A percentile compares a stretch with the other conserved stretches of the same genome.
Evolutionary conservation across 768 basidiomycete species (phyloP).

Genomic region (Mycena epipterygia): DNA sequence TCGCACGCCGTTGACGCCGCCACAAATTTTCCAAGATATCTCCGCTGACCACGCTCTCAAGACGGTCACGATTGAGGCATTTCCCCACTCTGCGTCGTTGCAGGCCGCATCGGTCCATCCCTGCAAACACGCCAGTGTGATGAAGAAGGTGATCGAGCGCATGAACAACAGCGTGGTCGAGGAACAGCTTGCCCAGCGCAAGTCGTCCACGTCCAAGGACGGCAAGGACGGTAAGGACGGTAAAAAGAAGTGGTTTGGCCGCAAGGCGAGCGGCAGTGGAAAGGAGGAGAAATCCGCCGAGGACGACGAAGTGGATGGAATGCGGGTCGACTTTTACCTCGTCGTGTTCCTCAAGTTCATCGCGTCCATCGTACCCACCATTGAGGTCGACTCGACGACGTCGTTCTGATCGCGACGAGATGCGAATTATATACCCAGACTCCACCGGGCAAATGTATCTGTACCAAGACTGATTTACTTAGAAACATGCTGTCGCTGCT

Average conservation of each 20-base stretch:
- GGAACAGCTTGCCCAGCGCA: slow-evolving; percentile 81
- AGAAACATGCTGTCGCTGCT: slow-evolving; percentile 25
- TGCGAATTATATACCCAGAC: slow-evolving; percentile 34
- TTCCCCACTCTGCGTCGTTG: slow-evolving; percentile 91
- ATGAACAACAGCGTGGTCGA: slow-evolving; percentile 94
- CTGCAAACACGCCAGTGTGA: slow-evolving; percentile 98
- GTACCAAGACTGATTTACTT: slow-evolving; percentile 30
- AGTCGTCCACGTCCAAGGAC: slow-evolving; percentile 51
- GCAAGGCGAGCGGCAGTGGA: slow-evolving; percentile 73
- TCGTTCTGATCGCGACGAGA: slow-evolving; percentile 62
- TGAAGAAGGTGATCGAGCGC: slow-evolving; percentile 99
- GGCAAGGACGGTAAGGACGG: slow-evolving; percentile 46
- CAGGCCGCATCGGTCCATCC: slow-evolving; percentile 96
- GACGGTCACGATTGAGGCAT: slow-evolving; percentile 98
- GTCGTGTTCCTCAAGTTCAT: slow-evolving; percentile 99
- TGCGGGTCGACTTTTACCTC: slow-evolving; percentile 98
- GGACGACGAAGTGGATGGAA: slow-evolving; percentile 86
- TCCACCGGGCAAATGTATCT: slow-evolving; percentile 35
- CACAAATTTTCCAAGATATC: slow-evolving; percentile 97
- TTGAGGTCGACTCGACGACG: slow-evolving; percentile 96
- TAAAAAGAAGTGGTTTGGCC: slow-evolving; percentile 90
- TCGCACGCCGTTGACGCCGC: slow-evolving; percentile 86
- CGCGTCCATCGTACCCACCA: slow-evolving; percentile 97
- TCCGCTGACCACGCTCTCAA: slow-evolving; percentile 98
- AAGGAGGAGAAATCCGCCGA: slow-evolving; percentile 69